Evolutionary conservation across 208 protist genomes (phyloP), one percentile per base, ranked within the genome.

Genomic region (Crithidia fasciculata): DNA sequence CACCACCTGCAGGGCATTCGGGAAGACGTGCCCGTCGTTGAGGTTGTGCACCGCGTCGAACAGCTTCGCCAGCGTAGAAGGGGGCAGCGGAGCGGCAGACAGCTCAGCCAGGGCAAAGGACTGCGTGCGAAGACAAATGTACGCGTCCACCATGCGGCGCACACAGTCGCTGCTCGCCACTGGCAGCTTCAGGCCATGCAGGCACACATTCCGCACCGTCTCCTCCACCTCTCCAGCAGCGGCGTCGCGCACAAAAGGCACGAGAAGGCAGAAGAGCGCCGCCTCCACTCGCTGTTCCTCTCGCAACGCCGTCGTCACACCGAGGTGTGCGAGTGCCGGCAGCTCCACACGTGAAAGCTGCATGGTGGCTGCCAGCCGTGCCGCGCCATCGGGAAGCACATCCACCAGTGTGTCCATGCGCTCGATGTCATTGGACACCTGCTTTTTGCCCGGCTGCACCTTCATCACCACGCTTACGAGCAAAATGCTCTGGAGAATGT

Each of bases 171-270:
- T 80, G 41, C 76, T 81, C 8, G 75, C 53, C 16, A 84, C 65
- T 15, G 92, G 82, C 28, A 96, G 75, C 77, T 94, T 96, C n/a
- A 96, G 80, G 9, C 89, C 84, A 65, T 92, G 87, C 15, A 96
- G 55, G 69, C 86, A 92, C 3, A 96, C 60, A 13, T 84, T 86
- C 40, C 85, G 87, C 44, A 94, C 69, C 28, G 80, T 81, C 16
- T 83, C 72, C 44, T 84, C 80, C 3, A 89, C 45, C 37, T 86
- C 69, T 5, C 73, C 74, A 0, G 67, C 74, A 0, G 67, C 56
- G 37, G 72, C n/a, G 8, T 60, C 72, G 44, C 78, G 67, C 18
- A 88, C 84, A 69, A 92, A 91, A 7, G 87, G 85, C 13, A 95
- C 58, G 10, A 82, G 64, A 0, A 92, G 63, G 39, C 74, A 59